A percentile compares a stretch with the other conserved stretches of the same genome.
Conservation (phyloP, 441 rosid genomes). For the Manihot esculenta region DNA sequence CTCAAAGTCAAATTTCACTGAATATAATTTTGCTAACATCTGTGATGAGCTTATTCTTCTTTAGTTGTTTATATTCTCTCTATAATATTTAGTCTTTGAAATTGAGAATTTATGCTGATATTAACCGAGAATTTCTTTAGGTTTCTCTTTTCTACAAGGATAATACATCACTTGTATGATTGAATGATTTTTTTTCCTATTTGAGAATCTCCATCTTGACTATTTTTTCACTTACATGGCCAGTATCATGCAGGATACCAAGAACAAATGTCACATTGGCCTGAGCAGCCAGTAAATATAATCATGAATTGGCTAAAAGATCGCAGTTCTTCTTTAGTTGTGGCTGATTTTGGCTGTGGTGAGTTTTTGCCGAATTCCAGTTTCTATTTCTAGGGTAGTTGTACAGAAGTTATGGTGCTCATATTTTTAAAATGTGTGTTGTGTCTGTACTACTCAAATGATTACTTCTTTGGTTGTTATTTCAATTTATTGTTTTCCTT, state of each 20-base stretch:
- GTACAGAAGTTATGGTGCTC: background rate
- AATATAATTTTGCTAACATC: background rate
- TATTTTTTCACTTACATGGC: constrained; percentile 25
- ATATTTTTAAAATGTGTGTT: background rate
- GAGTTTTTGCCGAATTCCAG: constrained; percentile 30
- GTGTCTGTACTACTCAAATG: background rate
- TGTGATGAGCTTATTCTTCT: background rate
- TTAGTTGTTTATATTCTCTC: background rate
- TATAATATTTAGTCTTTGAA: background rate
- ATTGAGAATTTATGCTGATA: background rate
- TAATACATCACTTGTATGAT: background rate
- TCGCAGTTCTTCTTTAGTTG: constrained; percentile 63
- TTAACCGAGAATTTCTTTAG: background rate
- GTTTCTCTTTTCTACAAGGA: background rate
- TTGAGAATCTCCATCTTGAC: constrained; percentile 11
- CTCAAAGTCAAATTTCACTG: background rate
- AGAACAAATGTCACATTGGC: constrained; percentile 94
- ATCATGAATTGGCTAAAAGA: constrained; percentile 66
- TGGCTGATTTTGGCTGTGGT: constrained; percentile 99
- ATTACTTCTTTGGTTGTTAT: constrained; percentile 1
- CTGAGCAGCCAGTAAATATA: constrained; percentile 78
- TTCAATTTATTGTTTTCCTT: constrained; percentile 14
- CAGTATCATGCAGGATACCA: constrained; percentile 96
- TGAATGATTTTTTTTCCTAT: background rate
- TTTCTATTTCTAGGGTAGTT: constrained; percentile 7